Evolutionary conservation across 345 rosid species (phyloP).

Genomic region (Microthlaspi erraticum): DNA sequence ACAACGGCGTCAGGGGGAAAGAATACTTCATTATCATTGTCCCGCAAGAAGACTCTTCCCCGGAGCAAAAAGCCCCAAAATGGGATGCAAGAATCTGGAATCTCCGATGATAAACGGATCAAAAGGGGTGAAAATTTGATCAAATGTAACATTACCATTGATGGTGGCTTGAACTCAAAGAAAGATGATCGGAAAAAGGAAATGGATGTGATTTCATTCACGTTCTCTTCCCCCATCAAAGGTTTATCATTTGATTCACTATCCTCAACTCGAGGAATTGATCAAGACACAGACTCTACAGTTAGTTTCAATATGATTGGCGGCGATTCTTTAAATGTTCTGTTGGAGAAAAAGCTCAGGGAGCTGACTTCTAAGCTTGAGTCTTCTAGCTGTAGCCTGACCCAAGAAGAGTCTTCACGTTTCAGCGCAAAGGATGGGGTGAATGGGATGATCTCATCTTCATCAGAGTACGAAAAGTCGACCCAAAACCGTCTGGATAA

Average conservation of each 20-base stretch:
- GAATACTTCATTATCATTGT: conserved; percentile 45
- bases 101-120: conserved; percentile 44
- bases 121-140: conserved; percentile 48
- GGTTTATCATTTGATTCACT: conserved; percentile 47
- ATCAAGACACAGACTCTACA: conserved; percentile 41
- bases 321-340: conserved; percentile 59
- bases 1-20: conserved; percentile 41
- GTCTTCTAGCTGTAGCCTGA: conserved; percentile 53
- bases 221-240: conserved; percentile 77
- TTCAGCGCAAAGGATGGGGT: conserved; percentile 43
- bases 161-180: conserved; percentile 43
- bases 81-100: conserved; percentile 45
- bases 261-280: conserved; percentile 43
- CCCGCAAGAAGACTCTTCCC: conserved; percentile 50
- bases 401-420: conserved; percentile 50
- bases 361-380: conserved; percentile 72
- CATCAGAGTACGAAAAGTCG: conserved; percentile 40
- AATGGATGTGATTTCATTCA: conserved; percentile 85
- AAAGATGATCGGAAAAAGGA: conserved; percentile 51
- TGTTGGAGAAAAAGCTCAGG: conserved; percentile 77
- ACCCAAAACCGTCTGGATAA: conserved; percentile 47
- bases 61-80: conserved; percentile 52
- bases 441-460: conserved; percentile 34
- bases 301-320: conserved; percentile 54
- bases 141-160: conserved; percentile 53